phyloP scores from a whole-genome alignment of 192 early-diverging fungal species.

The Funneliformis geosporum region DNA sequence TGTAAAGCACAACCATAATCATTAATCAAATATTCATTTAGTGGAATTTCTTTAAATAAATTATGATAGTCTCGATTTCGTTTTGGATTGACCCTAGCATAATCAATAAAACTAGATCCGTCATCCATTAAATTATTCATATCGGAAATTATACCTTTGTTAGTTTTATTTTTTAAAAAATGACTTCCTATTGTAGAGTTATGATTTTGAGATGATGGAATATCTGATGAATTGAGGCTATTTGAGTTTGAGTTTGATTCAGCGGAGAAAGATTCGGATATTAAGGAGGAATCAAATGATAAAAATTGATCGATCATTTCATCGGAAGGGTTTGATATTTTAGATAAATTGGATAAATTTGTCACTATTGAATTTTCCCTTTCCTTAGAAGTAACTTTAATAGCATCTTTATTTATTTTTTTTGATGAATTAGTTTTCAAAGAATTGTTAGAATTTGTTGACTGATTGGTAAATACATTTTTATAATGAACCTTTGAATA shows the following conservation, averaged over 20 bases:
- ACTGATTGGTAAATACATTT: no score
- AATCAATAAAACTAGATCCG: not conserved
- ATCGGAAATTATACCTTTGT: not conserved
- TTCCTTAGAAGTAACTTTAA: no score
- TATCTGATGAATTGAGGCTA: not conserved
- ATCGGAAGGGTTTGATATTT: no score
- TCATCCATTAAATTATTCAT: not conserved
- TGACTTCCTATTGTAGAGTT: not conserved
- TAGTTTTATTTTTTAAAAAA: not conserved
- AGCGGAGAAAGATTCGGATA: no score
- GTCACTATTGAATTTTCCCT: no score
- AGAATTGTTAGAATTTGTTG: no score
- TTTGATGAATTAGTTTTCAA: no score
- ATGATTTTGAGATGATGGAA: not conserved
- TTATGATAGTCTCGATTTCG: constrained; percentile 45
- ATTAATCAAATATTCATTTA: constrained; percentile 42
- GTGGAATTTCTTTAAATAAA: constrained; percentile 45
- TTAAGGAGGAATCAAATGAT: no score
- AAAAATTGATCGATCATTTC: no score
- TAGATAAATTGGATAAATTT: no score
- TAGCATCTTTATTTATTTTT: no score
- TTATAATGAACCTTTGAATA: no score
- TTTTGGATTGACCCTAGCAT: constrained; percentile 32
- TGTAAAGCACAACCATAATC: constrained; percentile 86
- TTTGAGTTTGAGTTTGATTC: not conserved